Evolutionary conservation across 306 rosid species (phyloP).

Genomic region (Cucumis melo): DNA sequence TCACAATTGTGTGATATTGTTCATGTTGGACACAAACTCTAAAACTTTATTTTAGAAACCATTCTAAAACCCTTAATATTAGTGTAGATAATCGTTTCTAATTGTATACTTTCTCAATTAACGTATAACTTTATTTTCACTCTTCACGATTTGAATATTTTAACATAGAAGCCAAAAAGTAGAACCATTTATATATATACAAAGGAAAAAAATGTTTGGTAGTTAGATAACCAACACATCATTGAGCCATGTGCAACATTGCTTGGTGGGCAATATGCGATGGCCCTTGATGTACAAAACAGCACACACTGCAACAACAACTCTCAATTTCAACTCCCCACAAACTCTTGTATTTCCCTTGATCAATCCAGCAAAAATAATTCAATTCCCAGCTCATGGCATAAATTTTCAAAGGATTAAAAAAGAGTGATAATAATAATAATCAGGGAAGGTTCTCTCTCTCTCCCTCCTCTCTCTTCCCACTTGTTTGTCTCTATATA

Average conservation of each 20-base stretch:
- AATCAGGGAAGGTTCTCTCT: background rate
- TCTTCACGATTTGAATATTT: too few relatives aligned
- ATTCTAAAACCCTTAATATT: too few relatives aligned
- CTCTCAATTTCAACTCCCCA: constrained; percentile 4
- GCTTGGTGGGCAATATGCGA: background rate
- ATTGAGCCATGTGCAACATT: constrained; percentile 8
- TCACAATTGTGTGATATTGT: too few relatives aligned
- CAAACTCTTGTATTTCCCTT: background rate
- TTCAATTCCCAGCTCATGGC: constrained; percentile 7
- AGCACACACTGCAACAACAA: background rate
- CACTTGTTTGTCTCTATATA: background rate
- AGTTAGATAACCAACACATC: constrained; percentile 13
- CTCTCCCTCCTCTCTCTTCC: background rate
- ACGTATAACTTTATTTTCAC: too few relatives aligned
- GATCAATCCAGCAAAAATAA: constrained; percentile 1
- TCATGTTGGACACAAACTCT: too few relatives aligned
- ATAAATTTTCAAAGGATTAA: background rate
- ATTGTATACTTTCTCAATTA: too few relatives aligned
- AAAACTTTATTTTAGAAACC: too few relatives aligned
- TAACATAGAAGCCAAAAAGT: too few relatives aligned
- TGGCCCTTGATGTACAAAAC: background rate
- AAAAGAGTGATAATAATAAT: background rate
- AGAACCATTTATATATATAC: too few relatives aligned
- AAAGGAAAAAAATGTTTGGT: background rate
- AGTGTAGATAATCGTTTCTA: too few relatives aligned